Conservation (phyloP, 2,329 filamentous ascomycete genomes). For the Periconia sp. region DNA sequence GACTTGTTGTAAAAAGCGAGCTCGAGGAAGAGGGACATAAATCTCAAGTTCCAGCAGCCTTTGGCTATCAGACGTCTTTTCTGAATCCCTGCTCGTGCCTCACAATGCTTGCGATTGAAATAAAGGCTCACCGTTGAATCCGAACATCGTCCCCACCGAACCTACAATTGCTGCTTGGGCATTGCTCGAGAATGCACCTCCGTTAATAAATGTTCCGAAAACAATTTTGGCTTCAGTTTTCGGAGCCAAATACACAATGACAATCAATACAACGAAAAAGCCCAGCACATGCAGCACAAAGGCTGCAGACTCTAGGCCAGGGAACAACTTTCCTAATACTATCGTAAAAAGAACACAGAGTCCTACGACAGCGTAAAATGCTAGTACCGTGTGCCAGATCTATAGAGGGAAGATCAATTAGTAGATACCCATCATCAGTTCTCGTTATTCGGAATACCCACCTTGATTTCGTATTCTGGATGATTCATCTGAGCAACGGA, state of each 20-base stretch:
- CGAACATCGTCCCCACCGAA: conserved; percentile 32
- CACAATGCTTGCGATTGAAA: no score
- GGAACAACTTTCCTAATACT: conserved; percentile 47
- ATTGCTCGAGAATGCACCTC: conserved; percentile 46
- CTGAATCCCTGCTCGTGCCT: no score
- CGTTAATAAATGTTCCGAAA: conserved; percentile 51
- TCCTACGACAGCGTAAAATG: conserved; percentile 48
- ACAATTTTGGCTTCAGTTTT: conserved; percentile 43
- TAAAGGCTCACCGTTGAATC: conserved; percentile 26
- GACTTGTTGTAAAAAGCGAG: background rate
- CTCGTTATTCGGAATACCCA: no score
- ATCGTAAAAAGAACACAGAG: conserved; percentile 48
- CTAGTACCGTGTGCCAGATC: conserved; percentile 54
- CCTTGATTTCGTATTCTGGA: conserved; percentile 21
- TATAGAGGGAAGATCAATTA: no score
- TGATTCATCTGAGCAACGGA: conserved; percentile 1
- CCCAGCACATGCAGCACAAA: conserved; percentile 54
- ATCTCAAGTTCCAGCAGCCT: no score
- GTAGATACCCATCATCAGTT: no score
- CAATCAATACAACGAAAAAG: conserved; percentile 54
- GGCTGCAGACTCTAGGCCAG: conserved; percentile 50
- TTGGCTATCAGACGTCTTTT: no score
- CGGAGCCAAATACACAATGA: conserved; percentile 22
- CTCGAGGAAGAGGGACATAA: no score
- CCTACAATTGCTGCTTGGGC: conserved; percentile 49